These are phyloP conservation scores for Cnidoscolus chayamansa DNA, from an alignment of 441 rosid genomes.

Conservation along the genomic window DNA sequence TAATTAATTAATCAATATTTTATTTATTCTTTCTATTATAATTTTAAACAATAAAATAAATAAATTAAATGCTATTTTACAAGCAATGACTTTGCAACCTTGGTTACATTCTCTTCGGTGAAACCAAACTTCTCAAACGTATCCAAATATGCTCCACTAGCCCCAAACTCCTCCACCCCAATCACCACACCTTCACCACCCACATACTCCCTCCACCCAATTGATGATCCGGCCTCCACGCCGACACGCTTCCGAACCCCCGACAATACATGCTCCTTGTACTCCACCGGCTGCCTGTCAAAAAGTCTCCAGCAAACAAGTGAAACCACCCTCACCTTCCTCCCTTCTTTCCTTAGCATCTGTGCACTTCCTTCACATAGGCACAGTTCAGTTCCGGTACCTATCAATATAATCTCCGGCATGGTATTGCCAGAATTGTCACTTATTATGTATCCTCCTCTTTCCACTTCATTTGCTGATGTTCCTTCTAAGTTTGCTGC, in stretches of 20 bases:
- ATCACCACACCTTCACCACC: constrained; percentile 29
- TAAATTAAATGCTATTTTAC: no score
- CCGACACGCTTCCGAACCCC: constrained; percentile 22
- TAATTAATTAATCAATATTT: no score
- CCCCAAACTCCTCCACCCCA: constrained; percentile 34
- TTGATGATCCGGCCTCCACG: constrained; percentile 30
- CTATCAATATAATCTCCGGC: constrained; percentile 32
- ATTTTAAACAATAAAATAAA: no score
- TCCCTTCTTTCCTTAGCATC: constrained; percentile 28
- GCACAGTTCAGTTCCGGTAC: constrained; percentile 35
- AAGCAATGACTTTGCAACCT: constrained; percentile 30
- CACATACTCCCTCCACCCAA: constrained; percentile 35
- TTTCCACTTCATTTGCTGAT: constrained; percentile 14
- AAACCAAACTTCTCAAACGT: constrained; percentile 33
- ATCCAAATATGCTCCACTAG: constrained; percentile 33
- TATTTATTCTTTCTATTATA: no score
- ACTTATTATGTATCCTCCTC: constrained; percentile 31
- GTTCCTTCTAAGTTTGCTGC: constrained; percentile 32
- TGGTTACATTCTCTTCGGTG: constrained; percentile 26
- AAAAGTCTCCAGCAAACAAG: constrained; percentile 33
- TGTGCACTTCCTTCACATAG: constrained; percentile 26
- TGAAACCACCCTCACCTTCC: constrained; percentile 34
- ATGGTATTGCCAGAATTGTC: constrained; percentile 26
- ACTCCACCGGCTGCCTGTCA: constrained; percentile 27
- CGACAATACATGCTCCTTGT: constrained; percentile 29